Base-by-base conservation (phyloP, 2,329 filamentous ascomycete species). In the Sphaerulina musiva region DNA sequence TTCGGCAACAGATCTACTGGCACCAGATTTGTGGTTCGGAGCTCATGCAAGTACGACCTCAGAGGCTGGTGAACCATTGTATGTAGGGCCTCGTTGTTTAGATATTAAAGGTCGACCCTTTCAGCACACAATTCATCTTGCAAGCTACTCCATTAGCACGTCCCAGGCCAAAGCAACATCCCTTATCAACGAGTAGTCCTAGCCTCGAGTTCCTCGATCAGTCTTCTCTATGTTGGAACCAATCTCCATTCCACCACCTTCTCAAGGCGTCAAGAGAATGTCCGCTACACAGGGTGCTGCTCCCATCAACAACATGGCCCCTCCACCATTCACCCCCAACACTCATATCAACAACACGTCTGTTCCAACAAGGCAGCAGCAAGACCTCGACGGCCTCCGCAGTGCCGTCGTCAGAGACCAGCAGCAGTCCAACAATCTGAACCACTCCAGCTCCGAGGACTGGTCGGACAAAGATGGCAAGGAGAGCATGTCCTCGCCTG, bases 381-480 rank as follows among this genome's bases (percentile, higher is more conserved):
- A 50, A 40, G 40, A 51, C 40, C 53, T 56, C 9, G 45, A 48
- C n/a, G 49, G 48, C 3, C 53, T 56, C 11, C 53, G 48, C 40
- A 56, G 41, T 40, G 45, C 53, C 17, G 53, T 48, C 26, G 45
- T 52, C 20, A 36, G 45, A 11, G 46, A 46, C 20, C 31, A 51
- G 38, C 42, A 45, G 20, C 49, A 40, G 20, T 6, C 38, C 20
- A n/a, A 17, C 29, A 31, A 26, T 4, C 43, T 56, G 53, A 52
- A 52, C 48, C 53, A 52, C 53, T 56, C 53, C 23, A 56, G 48
- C 39, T 56, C 53, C 2, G 53, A 42, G 38, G 53, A 56, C 17
- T 56, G 53, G 53, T 56, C 53, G 10, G 53, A 56, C 39, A 56
- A 55, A 31, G 53, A 56, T 3, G 48, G 46, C 48, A 56, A 56